Conservation (phyloP, 495 filamentous ascomycete species). For the Bryoglossum gracile region DNA sequence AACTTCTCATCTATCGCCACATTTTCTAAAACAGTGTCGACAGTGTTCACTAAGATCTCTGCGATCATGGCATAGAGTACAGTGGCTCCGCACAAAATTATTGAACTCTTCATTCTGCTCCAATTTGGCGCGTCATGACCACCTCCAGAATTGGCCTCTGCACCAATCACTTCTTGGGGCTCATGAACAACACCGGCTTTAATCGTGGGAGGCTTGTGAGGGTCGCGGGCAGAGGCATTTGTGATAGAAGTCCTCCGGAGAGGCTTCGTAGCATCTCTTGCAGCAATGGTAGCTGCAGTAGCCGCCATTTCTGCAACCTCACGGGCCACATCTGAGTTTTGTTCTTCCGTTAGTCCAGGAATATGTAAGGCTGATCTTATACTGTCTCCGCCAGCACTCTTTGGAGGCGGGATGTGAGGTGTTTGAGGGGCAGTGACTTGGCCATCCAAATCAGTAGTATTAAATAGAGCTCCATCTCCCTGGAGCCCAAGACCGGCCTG, state of each 20-base stretch:
- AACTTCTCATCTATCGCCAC: constrained; percentile 97
- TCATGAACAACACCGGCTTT: constrained; percentile 25
- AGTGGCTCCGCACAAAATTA: constrained; percentile 86
- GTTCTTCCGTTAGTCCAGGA: constrained; percentile 64
- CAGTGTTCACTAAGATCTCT: constrained; percentile 93
- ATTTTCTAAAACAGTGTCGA: constrained; percentile 85
- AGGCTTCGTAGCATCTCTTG: constrained; percentile 60
- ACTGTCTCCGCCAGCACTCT: constrained; percentile 38
- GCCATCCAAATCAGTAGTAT: constrained; percentile 25
- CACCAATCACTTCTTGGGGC: constrained; percentile 38
- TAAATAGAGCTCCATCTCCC: constrained; percentile 39
- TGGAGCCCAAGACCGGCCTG: constrained; percentile 60
- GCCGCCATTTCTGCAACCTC: constrained; percentile 89
- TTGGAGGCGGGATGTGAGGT: constrained; percentile 68
- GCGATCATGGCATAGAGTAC: constrained; percentile 92
- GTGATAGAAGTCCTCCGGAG: constrained; percentile 41
- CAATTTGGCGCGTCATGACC: constrained; percentile 98
- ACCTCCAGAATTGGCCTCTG: constrained; percentile 46
- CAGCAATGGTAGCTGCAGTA: constrained; percentile 80
- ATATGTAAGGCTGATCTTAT: constrained; percentile 44
- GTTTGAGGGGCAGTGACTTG: constrained; percentile 37
- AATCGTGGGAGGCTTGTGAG: constrained; percentile 22
- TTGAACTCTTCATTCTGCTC: constrained; percentile 80
- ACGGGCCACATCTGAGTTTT: constrained; percentile 71
- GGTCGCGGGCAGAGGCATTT: constrained; percentile 23